Conservation (phyloP, 1,284 basidiomycete species). For the Ceratobasidium sp. region DNA sequence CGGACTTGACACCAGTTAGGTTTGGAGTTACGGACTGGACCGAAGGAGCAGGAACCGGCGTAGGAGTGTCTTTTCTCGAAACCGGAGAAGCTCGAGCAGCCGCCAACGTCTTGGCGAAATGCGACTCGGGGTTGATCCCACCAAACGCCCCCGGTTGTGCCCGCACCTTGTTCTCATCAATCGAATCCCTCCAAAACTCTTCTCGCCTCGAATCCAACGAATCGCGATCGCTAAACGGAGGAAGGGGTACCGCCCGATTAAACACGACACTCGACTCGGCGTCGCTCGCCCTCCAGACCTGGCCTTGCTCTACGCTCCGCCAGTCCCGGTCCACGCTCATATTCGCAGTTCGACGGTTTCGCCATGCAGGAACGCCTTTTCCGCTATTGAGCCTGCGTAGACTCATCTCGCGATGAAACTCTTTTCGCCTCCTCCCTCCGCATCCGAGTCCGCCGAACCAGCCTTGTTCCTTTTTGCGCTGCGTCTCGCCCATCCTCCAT, state of each 20-base stretch:
- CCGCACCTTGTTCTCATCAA: not conserved
- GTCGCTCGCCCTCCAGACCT: slow-evolving; percentile 8
- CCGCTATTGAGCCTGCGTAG: not conserved
- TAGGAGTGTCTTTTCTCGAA: not conserved
- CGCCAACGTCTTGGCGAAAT: slow-evolving; percentile 40
- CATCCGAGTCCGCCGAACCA: slow-evolving; percentile 12
- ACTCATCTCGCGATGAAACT: slow-evolving; percentile 44
- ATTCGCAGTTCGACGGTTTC: not conserved
- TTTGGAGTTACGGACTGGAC: not conserved
- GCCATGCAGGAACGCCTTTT: not conserved
- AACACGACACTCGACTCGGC: slow-evolving; percentile 37
- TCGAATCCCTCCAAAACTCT: slow-evolving; percentile 20
- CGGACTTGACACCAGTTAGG: not conserved
- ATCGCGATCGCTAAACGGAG: slow-evolving; percentile 30
- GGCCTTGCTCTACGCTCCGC: not conserved
- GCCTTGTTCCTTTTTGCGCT: slow-evolving; percentile 30
- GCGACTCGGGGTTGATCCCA: slow-evolving; percentile 40
- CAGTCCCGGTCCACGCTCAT: slow-evolving; percentile 1
- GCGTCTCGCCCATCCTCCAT: slow-evolving; percentile 34
- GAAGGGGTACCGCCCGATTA: slow-evolving; percentile 10
- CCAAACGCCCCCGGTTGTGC: slow-evolving; percentile 11
- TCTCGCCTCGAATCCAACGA: slow-evolving; percentile 13
- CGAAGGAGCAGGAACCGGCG: not conserved
- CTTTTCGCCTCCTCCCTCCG: not conserved
- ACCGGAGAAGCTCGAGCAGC: not conserved